phyloP scores from a whole-genome alignment of 108 stramenopile genomes.

The Nannochloropsis gaditana region DNA sequence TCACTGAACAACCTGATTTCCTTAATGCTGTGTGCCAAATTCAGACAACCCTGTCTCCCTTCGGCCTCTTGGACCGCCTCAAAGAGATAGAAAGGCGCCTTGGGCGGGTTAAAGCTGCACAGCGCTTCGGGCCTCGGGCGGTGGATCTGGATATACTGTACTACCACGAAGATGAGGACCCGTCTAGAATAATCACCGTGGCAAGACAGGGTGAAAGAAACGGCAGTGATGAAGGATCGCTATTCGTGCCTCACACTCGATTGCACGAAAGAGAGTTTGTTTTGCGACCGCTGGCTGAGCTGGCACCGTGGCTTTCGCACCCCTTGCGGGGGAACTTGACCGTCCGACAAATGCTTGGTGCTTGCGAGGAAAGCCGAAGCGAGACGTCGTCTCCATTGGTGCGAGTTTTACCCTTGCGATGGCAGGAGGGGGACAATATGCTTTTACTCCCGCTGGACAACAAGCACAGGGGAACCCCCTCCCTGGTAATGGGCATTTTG shows the following conservation, averaged over 20 bases:
- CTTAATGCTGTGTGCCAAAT: conserved; percentile 49
- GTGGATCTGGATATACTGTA: conserved; percentile 49
- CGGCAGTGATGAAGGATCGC: not conserved
- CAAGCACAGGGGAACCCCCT: conserved; percentile 49
- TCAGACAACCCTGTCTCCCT: conserved; percentile 31
- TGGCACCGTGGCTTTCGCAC: conserved; percentile 48
- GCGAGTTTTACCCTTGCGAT: conserved; percentile 58
- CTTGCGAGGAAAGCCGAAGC: not conserved
- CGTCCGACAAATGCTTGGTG: conserved; percentile 26
- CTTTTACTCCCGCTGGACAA: conserved; percentile 28
- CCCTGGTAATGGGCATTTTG: conserved; percentile 87
- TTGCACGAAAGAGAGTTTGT: conserved; percentile 87
- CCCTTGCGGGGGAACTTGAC: conserved; percentile 22
- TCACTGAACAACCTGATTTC: conserved; percentile 45
- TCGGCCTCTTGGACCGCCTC: conserved; percentile 28
- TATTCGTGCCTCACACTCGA: conserved; percentile 77
- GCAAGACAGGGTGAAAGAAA: not conserved
- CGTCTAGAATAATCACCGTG: not conserved
- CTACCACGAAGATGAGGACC: conserved; percentile 33
- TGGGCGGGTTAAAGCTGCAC: conserved; percentile 36
- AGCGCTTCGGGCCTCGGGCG: conserved; percentile 47
- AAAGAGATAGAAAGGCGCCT: conserved; percentile 37
- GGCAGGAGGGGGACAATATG: conserved; percentile 21
- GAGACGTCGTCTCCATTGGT: not conserved
- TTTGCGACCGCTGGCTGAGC: conserved; percentile 73